Evolutionary conservation across 805 yeast genomes (phyloP).

Genomic region (Sugiyamaella valdiviana): DNA sequence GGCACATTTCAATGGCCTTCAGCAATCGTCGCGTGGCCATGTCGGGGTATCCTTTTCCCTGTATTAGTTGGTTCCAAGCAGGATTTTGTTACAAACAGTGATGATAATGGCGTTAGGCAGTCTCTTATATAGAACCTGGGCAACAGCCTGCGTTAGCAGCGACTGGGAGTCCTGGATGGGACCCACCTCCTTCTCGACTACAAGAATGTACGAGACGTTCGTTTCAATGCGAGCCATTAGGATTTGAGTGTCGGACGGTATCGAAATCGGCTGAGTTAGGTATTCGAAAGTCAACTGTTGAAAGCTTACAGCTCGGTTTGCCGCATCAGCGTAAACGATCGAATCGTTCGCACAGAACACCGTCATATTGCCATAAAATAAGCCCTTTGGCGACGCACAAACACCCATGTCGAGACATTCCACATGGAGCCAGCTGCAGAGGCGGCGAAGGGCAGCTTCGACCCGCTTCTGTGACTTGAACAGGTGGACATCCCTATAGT

Average conservation of each 20-base stretch:
- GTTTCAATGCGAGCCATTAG: slow-evolving; percentile 19
- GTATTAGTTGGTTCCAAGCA: background rate
- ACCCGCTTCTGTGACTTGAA: slow-evolving; percentile 43
- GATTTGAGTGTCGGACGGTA: slow-evolving; percentile 34
- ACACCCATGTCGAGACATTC: slow-evolving; percentile 37
- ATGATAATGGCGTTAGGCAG: slow-evolving; percentile 32
- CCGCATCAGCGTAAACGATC: background rate
- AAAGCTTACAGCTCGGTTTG: background rate
- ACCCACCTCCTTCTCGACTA: slow-evolving; percentile 46
- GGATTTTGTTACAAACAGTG: slow-evolving; percentile 30
- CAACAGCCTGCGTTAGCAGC: slow-evolving; percentile 29
- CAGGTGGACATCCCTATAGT: slow-evolving; percentile 49
- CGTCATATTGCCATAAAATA: slow-evolving; percentile 38
- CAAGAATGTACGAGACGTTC: slow-evolving; percentile 32
- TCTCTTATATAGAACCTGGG: slow-evolving; percentile 29
- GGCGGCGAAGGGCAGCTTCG: slow-evolving; percentile 31
- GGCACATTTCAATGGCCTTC: slow-evolving; percentile 23
- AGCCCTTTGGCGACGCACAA: slow-evolving; percentile 51
- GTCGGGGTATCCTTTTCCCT: slow-evolving; percentile 66
- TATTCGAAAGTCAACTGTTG: background rate
- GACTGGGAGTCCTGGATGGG: slow-evolving; percentile 2
- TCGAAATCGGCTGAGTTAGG: slow-evolving; percentile 20
- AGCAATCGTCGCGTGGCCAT: slow-evolving; percentile 43
- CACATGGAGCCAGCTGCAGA: slow-evolving; percentile 21
- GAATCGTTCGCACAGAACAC: slow-evolving; percentile 13